Evolutionary conservation across 768 basidiomycete species (phyloP), one percentile per base, ranked within the genome.

Genomic region (Boletellus ananas): DNA sequence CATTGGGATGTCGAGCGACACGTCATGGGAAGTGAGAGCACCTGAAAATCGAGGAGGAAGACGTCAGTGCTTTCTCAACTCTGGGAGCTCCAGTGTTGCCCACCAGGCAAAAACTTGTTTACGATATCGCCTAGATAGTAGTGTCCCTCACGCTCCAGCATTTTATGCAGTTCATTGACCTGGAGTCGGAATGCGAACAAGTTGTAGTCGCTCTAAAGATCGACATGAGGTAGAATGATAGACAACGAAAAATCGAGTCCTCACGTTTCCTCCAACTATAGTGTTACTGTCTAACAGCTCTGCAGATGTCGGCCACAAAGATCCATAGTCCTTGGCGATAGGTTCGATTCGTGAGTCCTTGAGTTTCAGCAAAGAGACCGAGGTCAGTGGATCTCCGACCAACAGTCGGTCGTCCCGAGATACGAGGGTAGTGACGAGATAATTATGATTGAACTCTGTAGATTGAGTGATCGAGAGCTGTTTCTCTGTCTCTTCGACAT

Each of bases 351-450:
- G 74, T 3, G 63, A 70, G 12, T 70, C 71, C 2, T 58, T 52
- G 44, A 86, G 65, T 49, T 77, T 76, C 29, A 94, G 70, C 23
- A 91, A 56, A 3, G 90, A 85, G 16, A 94, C 75, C 0, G 91
- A 92, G 62, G 80, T 82, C 23, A 94, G 78, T 8, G 84, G 82
- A 60, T 96, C 94, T 33, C 88, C 89, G n/a, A 83, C 77, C 16
- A 88, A 68, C 21, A 95, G 63, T 40, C 68, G 70, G 51, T 82
- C 68, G 3, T 72, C 76, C 41, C 75, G 76, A 3, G 79, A 70
- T 0, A 78, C 80, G 18, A 96, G 68, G 48, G 79, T 83, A 4
- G 79, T 81, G 25, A 94, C 81, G 49, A 88, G 53, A 68, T 94
- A 93, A 48, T 89, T 92, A 62, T 91, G 88, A 55, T 87, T 83